Evolutionary conservation across 2,329 filamentous ascomycete species (phyloP).

Genomic region (Lomentospora prolificans): DNA sequence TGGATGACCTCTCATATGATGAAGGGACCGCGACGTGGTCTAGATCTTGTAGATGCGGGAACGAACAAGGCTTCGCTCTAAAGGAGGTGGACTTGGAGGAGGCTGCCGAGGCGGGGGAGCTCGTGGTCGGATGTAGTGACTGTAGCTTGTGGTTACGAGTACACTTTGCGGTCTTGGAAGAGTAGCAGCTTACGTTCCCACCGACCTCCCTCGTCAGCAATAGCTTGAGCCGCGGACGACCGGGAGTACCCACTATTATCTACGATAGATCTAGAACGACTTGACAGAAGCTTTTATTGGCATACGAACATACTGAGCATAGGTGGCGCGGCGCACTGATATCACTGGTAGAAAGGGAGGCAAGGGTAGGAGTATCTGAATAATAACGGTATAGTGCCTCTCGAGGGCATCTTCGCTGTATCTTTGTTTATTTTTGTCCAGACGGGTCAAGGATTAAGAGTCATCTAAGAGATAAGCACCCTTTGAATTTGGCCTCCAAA

Average conservation of each 20-base stretch:
- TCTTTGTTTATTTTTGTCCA: constrained; percentile 41
- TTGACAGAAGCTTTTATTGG: no score
- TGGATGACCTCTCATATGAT: constrained; percentile 53
- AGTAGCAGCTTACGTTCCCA: constrained; percentile 6
- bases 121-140: constrained; percentile 55
- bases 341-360: neutral
- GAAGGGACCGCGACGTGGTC: constrained; percentile 40
- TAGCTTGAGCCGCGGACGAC: no score
- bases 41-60: constrained; percentile 53
- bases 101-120: constrained; percentile 45
- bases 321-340: neutral
- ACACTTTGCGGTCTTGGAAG: constrained; percentile 47
- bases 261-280: no score
- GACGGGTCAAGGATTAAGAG: constrained; percentile 44
- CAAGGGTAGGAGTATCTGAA: neutral
- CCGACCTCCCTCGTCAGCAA: no score
- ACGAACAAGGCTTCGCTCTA: constrained; percentile 49
- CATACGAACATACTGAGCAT: no score
- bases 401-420: neutral
- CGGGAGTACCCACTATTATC: no score
- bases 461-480: constrained; percentile 43
- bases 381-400: neutral
- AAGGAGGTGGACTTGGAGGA: constrained; percentile 50
- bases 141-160: constrained; percentile 59
- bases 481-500: constrained; percentile 32